Evolutionary conservation across 2,329 filamentous ascomycete genomes (phyloP), one percentile per base, ranked within the genome.

Genomic region (Endothia cerciana): DNA sequence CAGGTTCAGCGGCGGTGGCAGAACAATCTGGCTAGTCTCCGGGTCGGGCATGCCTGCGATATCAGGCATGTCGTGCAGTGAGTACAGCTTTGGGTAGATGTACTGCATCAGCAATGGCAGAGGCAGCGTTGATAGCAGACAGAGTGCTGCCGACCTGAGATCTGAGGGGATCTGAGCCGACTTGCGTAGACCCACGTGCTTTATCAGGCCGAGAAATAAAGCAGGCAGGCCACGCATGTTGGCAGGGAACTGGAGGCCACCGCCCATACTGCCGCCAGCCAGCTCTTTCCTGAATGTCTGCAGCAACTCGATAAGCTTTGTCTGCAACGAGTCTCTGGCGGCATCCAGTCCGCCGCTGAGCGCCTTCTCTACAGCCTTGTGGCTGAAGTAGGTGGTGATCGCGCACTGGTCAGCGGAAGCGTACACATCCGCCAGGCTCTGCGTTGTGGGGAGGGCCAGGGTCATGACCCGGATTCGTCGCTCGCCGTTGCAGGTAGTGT

Each of bases 401-500:
- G 95, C 95, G 73, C 91, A 90, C 78, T 97, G 94, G 74, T 99
- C 95, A 0, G 95, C 95, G 4, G 93, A 97, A 10, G 95, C 93
- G 77, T 97, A 99, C 22, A 98, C 83, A 74, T 97, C 94, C 3
- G 93, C 92, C 67, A 99, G 80, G 74, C 89, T 94, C 69, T 94
- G 91, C 0, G 95, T 98, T 0, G 95, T 98, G 0, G 95, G 95
- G 61, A 99, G 87, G 43, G 93, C 91, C 69, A 99, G 82, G 0
- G 95, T 99, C 84, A 98, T 85, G 56, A 99, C 95, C 70, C 95
- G 88, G 72, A 99, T 99, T 65, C 95, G 89, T 73, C 95, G 88
- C 82, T 99, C 95, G 61, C 95, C 95, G 74, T 98, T 98, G 83
- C 94, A 97, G 1, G 94, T 99, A 1, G 95, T 99, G 78, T 99